Base-by-base conservation (phyloP, 495 filamentous ascomycete genomes). In the Penicillium antarcticum region DNA sequence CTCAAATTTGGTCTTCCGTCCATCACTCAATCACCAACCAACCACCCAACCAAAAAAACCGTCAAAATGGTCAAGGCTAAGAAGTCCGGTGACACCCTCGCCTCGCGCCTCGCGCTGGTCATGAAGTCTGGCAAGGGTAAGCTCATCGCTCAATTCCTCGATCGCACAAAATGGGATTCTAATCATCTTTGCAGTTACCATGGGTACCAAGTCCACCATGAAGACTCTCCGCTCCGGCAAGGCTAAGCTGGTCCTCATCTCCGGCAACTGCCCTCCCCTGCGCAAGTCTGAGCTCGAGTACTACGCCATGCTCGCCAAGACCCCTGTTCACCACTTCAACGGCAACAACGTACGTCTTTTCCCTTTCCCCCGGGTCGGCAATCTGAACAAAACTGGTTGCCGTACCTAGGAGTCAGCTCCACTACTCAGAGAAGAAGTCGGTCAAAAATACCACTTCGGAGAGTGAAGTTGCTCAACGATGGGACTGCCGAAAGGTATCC, bases 121-220 rank as follows among this genome's bases (percentile, higher is more conserved):
- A 95, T 98, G 89, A 98, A 97, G 84, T 89, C 85, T 54, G 92
- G 91, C 62, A 95, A 95, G 79, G 56, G 62, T 65, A 47, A 53
- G 60, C 56, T 53, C 16, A n/a, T 13, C 10, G 60, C 55, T 53
- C 16, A 17, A 11, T 8, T n/a, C 34, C 13, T 5, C 38, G 6
- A 42, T 48, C 47, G 29, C 42, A 46, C 29, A 40, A 24, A 12
- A n/a, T 16, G 16, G 35, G 34, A 50, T 23, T 17, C 51, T 60
- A 40, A 60, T 35, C 21, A 31, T 13, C 35, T 34, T 26, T 17
- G 1, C 39, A 65, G 87, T 92, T 69, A 89, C 85, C 54, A 80
- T 96, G 57, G 94, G 94, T 61, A 94, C 95, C 84, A 92, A 95
- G 76, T 92, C 88, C 52, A 96, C 91, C 66, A 87, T 97, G 72